phyloP scores from a whole-genome alignment of 371 early-diverging fungal species.

The Mortierella sp. region DNA sequence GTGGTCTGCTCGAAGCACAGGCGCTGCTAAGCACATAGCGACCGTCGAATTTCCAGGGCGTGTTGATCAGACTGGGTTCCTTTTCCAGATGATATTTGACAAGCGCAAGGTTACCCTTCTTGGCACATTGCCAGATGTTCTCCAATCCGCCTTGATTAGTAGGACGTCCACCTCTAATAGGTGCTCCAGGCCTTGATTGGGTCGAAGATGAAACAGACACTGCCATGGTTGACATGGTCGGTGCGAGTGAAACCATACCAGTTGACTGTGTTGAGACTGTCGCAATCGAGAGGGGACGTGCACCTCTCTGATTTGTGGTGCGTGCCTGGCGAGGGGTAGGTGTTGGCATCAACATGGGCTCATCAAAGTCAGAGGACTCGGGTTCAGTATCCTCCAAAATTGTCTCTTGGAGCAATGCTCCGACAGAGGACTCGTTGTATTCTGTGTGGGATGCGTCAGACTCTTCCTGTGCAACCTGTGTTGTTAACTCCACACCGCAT shows the following conservation, averaged over 20 bases:
- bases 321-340: conserved; percentile 6
- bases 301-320: not conserved
- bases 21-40: conserved; percentile 45
- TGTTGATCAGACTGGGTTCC: conserved; percentile 32
- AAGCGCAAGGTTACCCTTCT: conserved; percentile 38
- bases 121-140: conserved; percentile 47
- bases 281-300: conserved; percentile 31
- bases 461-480: not conserved
- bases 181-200: conserved; percentile 6
- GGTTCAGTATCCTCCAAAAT: conserved; percentile 20
- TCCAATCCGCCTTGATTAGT: conserved; percentile 19
- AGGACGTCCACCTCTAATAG: conserved; percentile 6
- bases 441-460: not conserved
- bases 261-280: conserved; percentile 33
- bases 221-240: conserved; percentile 46
- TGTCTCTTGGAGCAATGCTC: conserved; percentile 23
- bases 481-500: conserved; percentile 23
- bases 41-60: conserved; percentile 49
- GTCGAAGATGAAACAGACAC: conserved; percentile 35
- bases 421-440: conserved; percentile 24
- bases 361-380: not conserved
- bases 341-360: not conserved
- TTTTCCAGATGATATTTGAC: conserved; percentile 37
- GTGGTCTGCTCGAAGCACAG: conserved; percentile 37
- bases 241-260: conserved; percentile 38